A percentile compares a stretch with the other conserved stretches of the same genome.
phyloP scores from a whole-genome alignment of 306 rosid species.

The Pterocarpus santalinus region DNA sequence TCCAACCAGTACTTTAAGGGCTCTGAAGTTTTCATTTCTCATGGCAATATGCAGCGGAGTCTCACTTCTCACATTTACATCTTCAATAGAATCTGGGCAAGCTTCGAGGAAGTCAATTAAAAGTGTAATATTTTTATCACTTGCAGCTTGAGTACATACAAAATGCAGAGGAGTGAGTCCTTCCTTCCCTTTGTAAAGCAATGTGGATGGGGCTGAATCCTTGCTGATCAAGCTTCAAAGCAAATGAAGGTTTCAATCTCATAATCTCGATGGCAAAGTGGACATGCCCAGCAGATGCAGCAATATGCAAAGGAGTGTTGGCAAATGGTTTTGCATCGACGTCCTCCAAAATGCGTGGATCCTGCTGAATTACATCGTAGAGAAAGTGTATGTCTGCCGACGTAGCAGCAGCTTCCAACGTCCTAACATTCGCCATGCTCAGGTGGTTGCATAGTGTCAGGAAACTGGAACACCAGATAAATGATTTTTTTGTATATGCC shows the following conservation, averaged over 20 bases:
- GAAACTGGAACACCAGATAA: too few species aligned
- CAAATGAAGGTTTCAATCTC: constrained; percentile 49
- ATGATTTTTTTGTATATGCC: too few species aligned
- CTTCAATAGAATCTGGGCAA: constrained; percentile 50
- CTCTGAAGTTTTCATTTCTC: background rate
- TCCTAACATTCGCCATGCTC: background rate
- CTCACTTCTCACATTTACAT: constrained; percentile 41
- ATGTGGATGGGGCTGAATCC: constrained; percentile 40
- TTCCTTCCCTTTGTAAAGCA: constrained; percentile 8
- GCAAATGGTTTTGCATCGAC: constrained; percentile 30
- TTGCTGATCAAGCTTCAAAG: constrained; percentile 42
- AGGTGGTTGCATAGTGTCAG: too few species aligned
- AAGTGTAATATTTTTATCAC: background rate
- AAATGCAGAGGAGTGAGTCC: constrained; percentile 8
- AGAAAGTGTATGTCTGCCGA: constrained; percentile 11
- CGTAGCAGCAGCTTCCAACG: background rate
- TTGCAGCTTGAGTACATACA: background rate
- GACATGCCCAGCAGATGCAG: constrained; percentile 38
- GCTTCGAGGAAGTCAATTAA: constrained; percentile 18
- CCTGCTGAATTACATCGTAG: background rate
- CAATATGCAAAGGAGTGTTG: constrained; percentile 53
- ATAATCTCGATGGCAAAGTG: constrained; percentile 43
- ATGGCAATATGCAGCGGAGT: constrained; percentile 52
- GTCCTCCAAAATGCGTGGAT: constrained; percentile 26
- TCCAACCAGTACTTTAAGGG: constrained; percentile 30